Conservation (phyloP, 2,329 filamentous ascomycete genomes). For the Aspergillus melleus region DNA sequence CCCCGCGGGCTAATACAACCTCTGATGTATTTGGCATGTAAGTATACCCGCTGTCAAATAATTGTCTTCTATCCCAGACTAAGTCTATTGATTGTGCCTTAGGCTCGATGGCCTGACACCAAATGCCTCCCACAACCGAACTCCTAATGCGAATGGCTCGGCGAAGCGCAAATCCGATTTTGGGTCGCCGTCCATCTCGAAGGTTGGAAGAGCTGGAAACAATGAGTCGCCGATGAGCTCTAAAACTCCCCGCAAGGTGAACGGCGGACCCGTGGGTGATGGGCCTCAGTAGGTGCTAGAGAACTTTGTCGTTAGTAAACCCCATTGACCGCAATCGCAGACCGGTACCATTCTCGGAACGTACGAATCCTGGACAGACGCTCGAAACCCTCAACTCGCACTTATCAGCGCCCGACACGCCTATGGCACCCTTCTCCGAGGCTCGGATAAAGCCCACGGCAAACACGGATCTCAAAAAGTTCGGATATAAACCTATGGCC, state of each 20-base stretch:
- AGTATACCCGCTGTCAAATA: slow-evolving; percentile 24
- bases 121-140: slow-evolving; percentile 53
- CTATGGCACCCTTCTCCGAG: slow-evolving; percentile 70
- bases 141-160: slow-evolving; percentile 40
- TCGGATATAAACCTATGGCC: slow-evolving; percentile 85
- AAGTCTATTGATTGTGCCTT: neutral
- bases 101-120: slow-evolving; percentile 69
- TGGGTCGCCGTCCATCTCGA: slow-evolving; percentile 48
- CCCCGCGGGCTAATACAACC: slow-evolving; percentile 61
- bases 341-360: slow-evolving; percentile 69
- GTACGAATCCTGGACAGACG: slow-evolving; percentile 76
- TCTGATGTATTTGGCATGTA: slow-evolving; percentile 83
- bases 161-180: slow-evolving; percentile 55
- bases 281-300: slow-evolving; percentile 38
- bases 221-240: slow-evolving; percentile 52
- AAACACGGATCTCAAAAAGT: slow-evolving; percentile 85
- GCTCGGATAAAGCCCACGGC: slow-evolving; percentile 80
- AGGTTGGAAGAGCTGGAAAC: slow-evolving; percentile 45
- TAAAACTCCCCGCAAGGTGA: slow-evolving; percentile 40
- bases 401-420: slow-evolving; percentile 65
- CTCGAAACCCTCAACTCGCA: slow-evolving; percentile 81
- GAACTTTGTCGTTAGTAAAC: neutral
- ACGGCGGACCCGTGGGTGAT: slow-evolving; percentile 28
- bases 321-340: slow-evolving; percentile 35
- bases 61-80: neutral